Evolutionary conservation across 306 rosid species (phyloP).

Genomic region (Glycyrrhiza uralensis): DNA sequence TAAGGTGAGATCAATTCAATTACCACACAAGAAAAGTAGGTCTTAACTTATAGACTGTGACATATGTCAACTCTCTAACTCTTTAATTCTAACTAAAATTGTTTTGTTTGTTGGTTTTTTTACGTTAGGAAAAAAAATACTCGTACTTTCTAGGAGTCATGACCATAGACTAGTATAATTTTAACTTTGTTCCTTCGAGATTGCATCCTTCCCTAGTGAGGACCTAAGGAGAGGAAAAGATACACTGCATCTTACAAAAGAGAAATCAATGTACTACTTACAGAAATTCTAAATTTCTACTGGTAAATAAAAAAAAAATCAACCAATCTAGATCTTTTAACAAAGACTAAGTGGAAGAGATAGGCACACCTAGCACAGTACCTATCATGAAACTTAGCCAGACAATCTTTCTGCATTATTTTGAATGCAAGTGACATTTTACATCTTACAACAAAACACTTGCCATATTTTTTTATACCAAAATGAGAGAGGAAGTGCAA

Average conservation of each 20-base stretch:
- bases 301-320: background rate
- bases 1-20: no score
- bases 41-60: no score
- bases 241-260: background rate
- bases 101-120: no score
- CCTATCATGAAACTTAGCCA: conserved; percentile 33
- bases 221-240: conserved; percentile 14
- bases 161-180: no score
- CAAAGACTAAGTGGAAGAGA: conserved; percentile 9
- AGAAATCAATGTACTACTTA: conserved; percentile 16
- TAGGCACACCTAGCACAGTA: conserved; percentile 23
- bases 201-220: background rate
- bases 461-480: conserved; percentile 26
- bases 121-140: no score
- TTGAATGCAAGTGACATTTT: conserved; percentile 33
- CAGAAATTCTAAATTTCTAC: conserved; percentile 28
- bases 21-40: no score
- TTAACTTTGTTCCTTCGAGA: background rate
- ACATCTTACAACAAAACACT: conserved; percentile 38
- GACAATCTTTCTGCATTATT: conserved; percentile 41
- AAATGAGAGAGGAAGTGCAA: conserved; percentile 25
- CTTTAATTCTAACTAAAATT: no score
- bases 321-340: conserved; percentile 29
- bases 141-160: no score
- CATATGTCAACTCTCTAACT: no score